These are phyloP conservation scores for Adansonia grandidieri DNA, from an alignment of 441 rosid species.

Conservation along the genomic window DNA sequence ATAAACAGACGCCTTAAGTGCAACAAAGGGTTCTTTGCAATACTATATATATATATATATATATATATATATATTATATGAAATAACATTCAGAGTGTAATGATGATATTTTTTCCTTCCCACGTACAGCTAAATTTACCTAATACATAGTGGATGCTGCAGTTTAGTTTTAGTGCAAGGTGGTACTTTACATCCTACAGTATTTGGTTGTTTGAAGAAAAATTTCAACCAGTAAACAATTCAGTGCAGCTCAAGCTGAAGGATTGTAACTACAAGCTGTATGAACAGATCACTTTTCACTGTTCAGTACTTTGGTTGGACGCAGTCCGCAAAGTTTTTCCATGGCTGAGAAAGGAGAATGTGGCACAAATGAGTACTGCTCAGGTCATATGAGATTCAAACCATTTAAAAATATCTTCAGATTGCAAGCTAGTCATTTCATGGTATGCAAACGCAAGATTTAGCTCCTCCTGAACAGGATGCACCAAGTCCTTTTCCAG, in stretches of 20 bases:
- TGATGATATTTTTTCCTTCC: constrained; percentile 11
- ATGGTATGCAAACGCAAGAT: constrained; percentile 81
- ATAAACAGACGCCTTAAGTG: constrained; percentile 10
- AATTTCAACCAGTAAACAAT: neutral
- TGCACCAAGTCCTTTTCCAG: constrained; percentile 54
- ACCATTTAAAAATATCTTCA: constrained; percentile 80
- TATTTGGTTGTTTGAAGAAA: neutral
- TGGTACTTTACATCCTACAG: neutral
- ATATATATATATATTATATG: too few species aligned
- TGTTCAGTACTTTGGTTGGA: neutral
- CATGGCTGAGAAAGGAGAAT: constrained; percentile 21
- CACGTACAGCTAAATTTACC: constrained; percentile 17
- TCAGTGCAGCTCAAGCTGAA: neutral
- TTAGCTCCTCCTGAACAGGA: constrained; percentile 78
- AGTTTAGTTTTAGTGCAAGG: constrained; percentile 12
- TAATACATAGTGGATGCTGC: neutral
- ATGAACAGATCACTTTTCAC: neutral
- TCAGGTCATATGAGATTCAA: constrained; percentile 73
- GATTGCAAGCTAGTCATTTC: constrained; percentile 92
- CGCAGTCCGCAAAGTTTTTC: neutral
- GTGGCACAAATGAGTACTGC: neutral
- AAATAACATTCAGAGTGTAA: neutral
- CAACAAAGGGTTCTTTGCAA: constrained; percentile 13
- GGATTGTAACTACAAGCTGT: neutral
- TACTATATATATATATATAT: neutral